Percentiles rank a stretch among this genome's conserved stretches.
Conservation (phyloP, 2,329 filamentous ascomycete genomes). For the Trichoderma cornu-damae region DNA sequence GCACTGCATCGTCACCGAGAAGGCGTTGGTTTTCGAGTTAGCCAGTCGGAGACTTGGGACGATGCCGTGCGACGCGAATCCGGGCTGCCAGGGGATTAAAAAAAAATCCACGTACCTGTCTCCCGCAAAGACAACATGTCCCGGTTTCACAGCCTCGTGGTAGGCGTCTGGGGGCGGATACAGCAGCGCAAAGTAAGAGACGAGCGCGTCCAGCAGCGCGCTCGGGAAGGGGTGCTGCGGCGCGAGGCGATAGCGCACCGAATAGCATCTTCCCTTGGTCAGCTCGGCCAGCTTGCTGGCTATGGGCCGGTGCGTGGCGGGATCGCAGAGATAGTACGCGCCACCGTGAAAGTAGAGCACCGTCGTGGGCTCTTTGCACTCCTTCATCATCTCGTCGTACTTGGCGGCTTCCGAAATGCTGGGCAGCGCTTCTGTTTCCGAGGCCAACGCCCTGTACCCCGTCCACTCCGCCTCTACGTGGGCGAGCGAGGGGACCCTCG, state of each 20-base stretch:
- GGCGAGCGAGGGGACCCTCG: conserved; percentile 46
- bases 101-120: conserved; percentile 48
- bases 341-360: conserved; percentile 73
- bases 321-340: conserved; percentile 68
- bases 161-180: conserved; percentile 64
- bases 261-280: conserved; percentile 63
- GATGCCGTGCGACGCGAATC: too few species aligned
- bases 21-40: neutral
- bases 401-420: conserved; percentile 57
- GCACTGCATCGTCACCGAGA: conserved; percentile 47
- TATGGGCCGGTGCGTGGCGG: conserved; percentile 56
- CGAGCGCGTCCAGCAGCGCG: conserved; percentile 65
- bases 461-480: conserved; percentile 72
- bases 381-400: conserved; percentile 62
- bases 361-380: conserved; percentile 58
- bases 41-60: neutral
- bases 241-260: conserved; percentile 67
- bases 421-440: conserved; percentile 46
- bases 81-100: neutral
- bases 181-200: conserved; percentile 67
- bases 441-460: conserved; percentile 56
- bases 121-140: conserved; percentile 65
- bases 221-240: conserved; percentile 72
- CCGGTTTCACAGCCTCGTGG: conserved; percentile 59
- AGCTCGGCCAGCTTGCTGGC: conserved; percentile 59